Base-by-base conservation (phyloP, 768 basidiomycete genomes). In the Sporobolomyces phaffii region DNA sequence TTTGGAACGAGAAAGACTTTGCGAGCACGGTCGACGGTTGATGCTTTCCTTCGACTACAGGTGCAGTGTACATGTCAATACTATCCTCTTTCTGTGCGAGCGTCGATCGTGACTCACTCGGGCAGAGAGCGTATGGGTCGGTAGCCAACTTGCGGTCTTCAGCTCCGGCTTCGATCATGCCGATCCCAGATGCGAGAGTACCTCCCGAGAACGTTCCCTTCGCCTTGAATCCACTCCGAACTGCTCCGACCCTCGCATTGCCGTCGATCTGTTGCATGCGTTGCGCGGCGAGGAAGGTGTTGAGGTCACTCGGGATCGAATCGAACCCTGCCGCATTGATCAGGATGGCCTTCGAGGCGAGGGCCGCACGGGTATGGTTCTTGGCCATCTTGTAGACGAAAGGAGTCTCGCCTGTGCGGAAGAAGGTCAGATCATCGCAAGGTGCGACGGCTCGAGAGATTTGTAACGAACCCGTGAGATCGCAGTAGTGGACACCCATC, bases 401-500 rank as follows among this genome's bases (percentile, higher is more conserved):
- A 4, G 80, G 78, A 0, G 82, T 78, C 76, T 93, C 91, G 11
- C 88, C 77, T 68, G 34, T 47, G 22, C 13, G 10, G 48, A 34
- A 13, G 36, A 26, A 40, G 29, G 29, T 26, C 49, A 11, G 49
- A 11, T 11, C 17, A 34, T 2, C 48, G 31, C 41, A 10, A 40
- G 51, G 44, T 18, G 58, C 7, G 50, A 49, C 20, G 26, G 56
- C 59, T 17, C 24, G 68, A 54, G 87, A 2, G 20, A 24, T 28
- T 15, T 11, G 14, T 18, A 2, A 40, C 38, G 40, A 18, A 38
- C 58, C 70, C 0, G 87, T 84, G 38, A 92, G 79, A 77, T 97
- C 93, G 31, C 91, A 85, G 75, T 94, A 94, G 77, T 93, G 90
- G 10, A 84, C 82, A 8, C 88, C 86, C 64, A 87, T 79, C 40